These are phyloP conservation scores for Cladosporium sp. DNA, from an alignment of 2,329 filamentous ascomycete species.

Conservation along the genomic window DNA sequence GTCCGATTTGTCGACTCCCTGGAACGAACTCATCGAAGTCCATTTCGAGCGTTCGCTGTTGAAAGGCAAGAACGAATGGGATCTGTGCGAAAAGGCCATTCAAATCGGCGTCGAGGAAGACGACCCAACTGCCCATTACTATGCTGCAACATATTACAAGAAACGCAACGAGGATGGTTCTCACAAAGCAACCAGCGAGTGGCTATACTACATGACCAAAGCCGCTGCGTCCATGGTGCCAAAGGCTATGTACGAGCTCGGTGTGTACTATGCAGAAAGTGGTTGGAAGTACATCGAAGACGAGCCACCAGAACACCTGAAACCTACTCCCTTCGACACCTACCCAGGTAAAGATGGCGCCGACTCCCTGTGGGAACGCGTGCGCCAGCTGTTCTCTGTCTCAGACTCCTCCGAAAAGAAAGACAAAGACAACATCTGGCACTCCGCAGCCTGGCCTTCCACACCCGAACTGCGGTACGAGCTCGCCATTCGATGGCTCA, in stretches of 20 bases:
- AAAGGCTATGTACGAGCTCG: conserved; percentile 41
- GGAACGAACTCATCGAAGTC: conserved; percentile 34
- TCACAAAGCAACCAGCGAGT: conserved; percentile 34
- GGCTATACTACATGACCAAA: conserved; percentile 48
- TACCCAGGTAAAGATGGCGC: conserved; percentile 22
- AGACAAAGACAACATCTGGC: conserved; percentile 25
- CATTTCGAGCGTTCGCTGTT: conserved; percentile 24
- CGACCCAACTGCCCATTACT: conserved; percentile 46
- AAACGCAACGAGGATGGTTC: conserved; percentile 26
- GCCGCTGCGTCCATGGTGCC: conserved; percentile 44
- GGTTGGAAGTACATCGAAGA: conserved; percentile 37
- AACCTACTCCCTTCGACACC: conserved; percentile 37
- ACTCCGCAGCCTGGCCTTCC: conserved; percentile 31
- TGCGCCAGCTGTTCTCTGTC: neutral
- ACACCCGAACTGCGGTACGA: conserved; percentile 27
- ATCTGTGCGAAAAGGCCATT: conserved; percentile 12
- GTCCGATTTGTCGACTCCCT: conserved; percentile 32
- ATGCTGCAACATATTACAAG: conserved; percentile 33
- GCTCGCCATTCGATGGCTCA: conserved; percentile 34
- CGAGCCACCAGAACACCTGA: conserved; percentile 35
- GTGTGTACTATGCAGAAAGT: conserved; percentile 40
- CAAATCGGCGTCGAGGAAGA: conserved; percentile 36
- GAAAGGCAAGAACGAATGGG: conserved; percentile 10
- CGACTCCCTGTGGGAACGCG: neutral
- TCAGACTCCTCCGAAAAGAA: neutral